A percentile compares a stretch with the other conserved stretches of the same genome.
These are phyloP conservation scores for Drosera capensis DNA, from an alignment of 148 eudicot species.

Conservation along the genomic window DNA sequence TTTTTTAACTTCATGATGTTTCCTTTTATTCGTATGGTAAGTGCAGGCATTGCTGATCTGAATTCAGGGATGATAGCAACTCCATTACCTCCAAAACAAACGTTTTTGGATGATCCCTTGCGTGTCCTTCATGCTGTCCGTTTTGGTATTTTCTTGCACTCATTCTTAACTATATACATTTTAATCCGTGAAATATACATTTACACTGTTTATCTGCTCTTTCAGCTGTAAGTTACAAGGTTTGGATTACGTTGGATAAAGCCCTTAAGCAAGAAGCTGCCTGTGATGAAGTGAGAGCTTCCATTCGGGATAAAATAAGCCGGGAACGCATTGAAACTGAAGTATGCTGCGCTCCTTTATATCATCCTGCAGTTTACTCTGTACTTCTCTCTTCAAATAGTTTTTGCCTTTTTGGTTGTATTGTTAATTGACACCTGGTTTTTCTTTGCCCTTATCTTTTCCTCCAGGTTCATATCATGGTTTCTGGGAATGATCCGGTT, in stretches of 20 bases:
- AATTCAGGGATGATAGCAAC: constrained; percentile 84
- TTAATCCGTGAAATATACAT: not conserved
- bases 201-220: not conserved
- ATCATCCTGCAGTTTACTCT: not conserved
- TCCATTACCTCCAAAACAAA: constrained; percentile 82
- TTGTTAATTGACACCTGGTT: not conserved
- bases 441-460: too few relatives aligned
- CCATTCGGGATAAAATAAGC: constrained; percentile 80
- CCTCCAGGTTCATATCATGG: constrained; percentile 88
- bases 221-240: constrained; percentile 47
- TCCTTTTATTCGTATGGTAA: constrained; percentile 6
- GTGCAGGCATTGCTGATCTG: constrained; percentile 57
- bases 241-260: constrained; percentile 56
- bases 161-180: constrained; percentile 1
- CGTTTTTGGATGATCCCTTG: constrained; percentile 93
- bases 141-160: constrained; percentile 34
- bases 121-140: constrained; percentile 96
- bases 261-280: constrained; percentile 74
- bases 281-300: constrained; percentile 63
- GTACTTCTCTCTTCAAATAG: not conserved
- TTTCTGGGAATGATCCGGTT: constrained; percentile 71
- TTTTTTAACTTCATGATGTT: not conserved
- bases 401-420: not conserved
- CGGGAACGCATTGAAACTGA: constrained; percentile 96
- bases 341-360: constrained; percentile 23